Evolutionary conservation across 164 flowering plant genomes (phyloP), one percentile per base, ranked within the genome.

Genomic region (Echeveria elegans): DNA sequence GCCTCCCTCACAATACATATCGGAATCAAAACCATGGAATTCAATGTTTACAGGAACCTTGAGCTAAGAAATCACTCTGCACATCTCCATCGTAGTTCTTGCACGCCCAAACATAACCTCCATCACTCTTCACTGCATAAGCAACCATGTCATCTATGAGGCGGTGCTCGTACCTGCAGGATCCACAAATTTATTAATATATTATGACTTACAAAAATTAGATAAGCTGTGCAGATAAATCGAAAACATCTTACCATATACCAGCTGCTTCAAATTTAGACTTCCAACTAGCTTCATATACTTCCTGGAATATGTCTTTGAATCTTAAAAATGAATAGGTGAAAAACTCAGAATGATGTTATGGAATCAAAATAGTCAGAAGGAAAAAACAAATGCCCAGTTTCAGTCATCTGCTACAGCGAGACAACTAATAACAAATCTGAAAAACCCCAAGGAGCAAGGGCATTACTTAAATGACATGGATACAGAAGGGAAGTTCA

Each of bases 81-180:
- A 92, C 98, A 76, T 92, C 98, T 47, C 98, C 98, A 77, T 92
- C 98, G 77, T 92, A 92, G 73, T 92, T 92, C 78, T 92, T 92
- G 84, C 98, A 92, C 30, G 98, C 95, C 98, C 98, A 92, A 18
- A 92, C 98, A 77, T 92, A 92, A 69, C 91, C 98, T 34, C 98
- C 98, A 38, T 88, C 98, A 59, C 98, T 92, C 83, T 92, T 92
- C 29, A 92, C 82, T 53, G 96, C 95, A 79, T 92, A 92, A 26
- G 98, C 98, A 72, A 92, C 98, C 98, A 92, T 92, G 76, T 92
- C 98, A 77, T 92, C 98, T 72, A 92, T 92, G 61, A 92, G 90
- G 50, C 98, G 89, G 76, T 92, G 98, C 60, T 92, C 98, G 72
- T 92, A 92, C 98, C 98, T 90, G 67, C 61, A 28, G 59, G 18